Conservation (phyloP, 2,329 filamentous ascomycete species). For the Epichloe bromicola region DNA sequence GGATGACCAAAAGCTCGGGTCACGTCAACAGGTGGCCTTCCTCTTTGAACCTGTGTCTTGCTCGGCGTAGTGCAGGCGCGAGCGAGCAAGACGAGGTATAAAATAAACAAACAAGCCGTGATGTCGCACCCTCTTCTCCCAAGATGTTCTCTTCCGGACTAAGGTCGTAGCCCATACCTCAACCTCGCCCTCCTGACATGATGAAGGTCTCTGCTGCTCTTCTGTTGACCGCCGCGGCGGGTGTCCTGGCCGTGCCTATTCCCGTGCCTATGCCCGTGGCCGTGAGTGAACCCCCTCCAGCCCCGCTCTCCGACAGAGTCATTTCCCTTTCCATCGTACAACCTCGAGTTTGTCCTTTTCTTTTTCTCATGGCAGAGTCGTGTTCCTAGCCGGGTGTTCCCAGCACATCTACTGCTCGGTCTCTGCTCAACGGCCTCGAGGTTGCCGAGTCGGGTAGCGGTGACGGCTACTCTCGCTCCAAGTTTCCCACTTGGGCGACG, state of each 20-base stretch:
- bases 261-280: conserved; percentile 10
- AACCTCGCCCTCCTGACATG: neutral
- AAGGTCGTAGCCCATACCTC: no score
- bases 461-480: conserved; percentile 47
- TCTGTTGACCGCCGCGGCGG: conserved; percentile 13
- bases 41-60: neutral
- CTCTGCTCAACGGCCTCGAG: conserved; percentile 43
- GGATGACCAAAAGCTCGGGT: no score
- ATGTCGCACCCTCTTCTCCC: no score
- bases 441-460: conserved; percentile 42
- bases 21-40: neutral
- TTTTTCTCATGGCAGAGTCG: neutral
- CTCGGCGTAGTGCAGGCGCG: no score
- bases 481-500: conserved; percentile 62
- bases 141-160: no score
- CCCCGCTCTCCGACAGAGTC: no score
- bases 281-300: conserved; percentile 8
- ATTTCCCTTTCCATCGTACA: no score
- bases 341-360: no score
- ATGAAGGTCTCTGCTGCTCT: conserved; percentile 20
- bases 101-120: no score
- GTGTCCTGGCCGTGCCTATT: conserved; percentile 17
- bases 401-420: conserved; percentile 39
- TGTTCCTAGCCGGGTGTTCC: conserved; percentile 46
- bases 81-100: no score